A percentile compares a stretch with the other conserved stretches of the same genome.
phyloP scores from a whole-genome alignment of 148 eudicot genomes.

The Cornus kousa region DNA sequence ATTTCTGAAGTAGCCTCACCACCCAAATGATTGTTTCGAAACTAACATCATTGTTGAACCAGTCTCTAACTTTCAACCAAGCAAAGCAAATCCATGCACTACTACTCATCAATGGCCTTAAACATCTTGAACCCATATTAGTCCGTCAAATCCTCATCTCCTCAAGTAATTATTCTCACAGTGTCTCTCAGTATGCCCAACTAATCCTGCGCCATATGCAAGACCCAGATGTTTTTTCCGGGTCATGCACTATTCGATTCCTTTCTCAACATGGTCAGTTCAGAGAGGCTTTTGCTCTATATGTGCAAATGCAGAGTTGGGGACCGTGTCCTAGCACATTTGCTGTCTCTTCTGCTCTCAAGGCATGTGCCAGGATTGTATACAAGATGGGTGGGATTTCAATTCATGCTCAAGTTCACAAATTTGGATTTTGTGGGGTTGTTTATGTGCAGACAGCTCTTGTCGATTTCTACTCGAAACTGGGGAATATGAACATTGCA shows the following conservation, averaged over 20 bases:
- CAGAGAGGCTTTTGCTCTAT: constrained; percentile 50
- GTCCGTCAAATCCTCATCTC: constrained; percentile 34
- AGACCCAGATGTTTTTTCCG: constrained; percentile 39
- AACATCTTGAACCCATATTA: constrained; percentile 37
- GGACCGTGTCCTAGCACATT: constrained; percentile 49
- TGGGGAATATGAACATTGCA: constrained; percentile 55
- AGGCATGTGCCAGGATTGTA: constrained; percentile 59
- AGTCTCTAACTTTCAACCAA: constrained; percentile 39
- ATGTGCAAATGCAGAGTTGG: constrained; percentile 45
- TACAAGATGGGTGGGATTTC: constrained; percentile 46
- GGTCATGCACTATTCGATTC: constrained; percentile 50
- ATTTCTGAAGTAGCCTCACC: not conserved
- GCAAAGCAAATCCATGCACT: constrained; percentile 71
- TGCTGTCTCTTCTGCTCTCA: constrained; percentile 57
- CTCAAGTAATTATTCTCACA: constrained; percentile 17
- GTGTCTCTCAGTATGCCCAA: constrained; percentile 29
- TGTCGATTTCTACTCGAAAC: constrained; percentile 66
- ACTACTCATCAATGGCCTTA: constrained; percentile 38
- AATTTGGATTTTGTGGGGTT: constrained; percentile 43
- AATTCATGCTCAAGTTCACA: constrained; percentile 68
- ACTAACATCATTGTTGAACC: constrained; percentile 36
- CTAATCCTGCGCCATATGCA: constrained; percentile 39
- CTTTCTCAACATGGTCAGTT: constrained; percentile 50
- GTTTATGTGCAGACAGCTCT: constrained; percentile 76
- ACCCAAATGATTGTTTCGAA: constrained; percentile 41